Evolutionary conservation across 176 grass and related monocot genomes (phyloP).

Genomic region (Pharus latifolius): DNA sequence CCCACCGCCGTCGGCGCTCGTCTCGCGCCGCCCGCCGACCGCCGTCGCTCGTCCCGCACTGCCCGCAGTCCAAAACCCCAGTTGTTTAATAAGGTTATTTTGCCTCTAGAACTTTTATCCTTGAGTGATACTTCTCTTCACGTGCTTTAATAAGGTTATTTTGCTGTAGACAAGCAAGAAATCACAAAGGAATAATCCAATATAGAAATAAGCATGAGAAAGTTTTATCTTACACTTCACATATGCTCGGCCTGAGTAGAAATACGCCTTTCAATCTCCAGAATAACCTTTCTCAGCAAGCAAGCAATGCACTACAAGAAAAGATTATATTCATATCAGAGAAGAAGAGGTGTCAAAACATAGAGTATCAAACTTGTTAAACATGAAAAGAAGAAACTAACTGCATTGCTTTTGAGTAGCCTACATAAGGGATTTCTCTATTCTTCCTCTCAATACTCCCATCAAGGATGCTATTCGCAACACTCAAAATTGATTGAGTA

Average conservation of each 20-base stretch:
- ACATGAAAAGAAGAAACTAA: slow-evolving; percentile 37
- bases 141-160: slow-evolving; percentile 66
- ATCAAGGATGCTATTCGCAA: slow-evolving; percentile 57
- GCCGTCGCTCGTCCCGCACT: no score
- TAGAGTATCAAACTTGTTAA: neutral
- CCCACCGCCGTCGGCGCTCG: no score
- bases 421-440: slow-evolving; percentile 78
- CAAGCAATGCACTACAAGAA: slow-evolving; percentile 53
- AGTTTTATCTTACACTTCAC: slow-evolving; percentile 42
- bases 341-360: slow-evolving; percentile 15
- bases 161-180: slow-evolving; percentile 53
- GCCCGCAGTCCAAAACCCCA: no score
- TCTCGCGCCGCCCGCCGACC: no score
- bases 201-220: neutral
- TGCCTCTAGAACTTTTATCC: slow-evolving; percentile 59
- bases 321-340: slow-evolving; percentile 19
- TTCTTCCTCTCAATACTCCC: slow-evolving; percentile 70
- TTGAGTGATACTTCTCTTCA: slow-evolving; percentile 67
- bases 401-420: slow-evolving; percentile 38
- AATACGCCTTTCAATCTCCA: slow-evolving; percentile 63
- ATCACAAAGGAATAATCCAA: slow-evolving; percentile 10
- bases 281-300: slow-evolving; percentile 57
- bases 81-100: no score
- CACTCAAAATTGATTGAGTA: slow-evolving; percentile 57
- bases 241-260: slow-evolving; percentile 64